Percentiles rank a stretch among this genome's conserved stretches.
Conservation (phyloP, 2,329 filamentous ascomycete species). For the Cucurbitaria berberidis region DNA sequence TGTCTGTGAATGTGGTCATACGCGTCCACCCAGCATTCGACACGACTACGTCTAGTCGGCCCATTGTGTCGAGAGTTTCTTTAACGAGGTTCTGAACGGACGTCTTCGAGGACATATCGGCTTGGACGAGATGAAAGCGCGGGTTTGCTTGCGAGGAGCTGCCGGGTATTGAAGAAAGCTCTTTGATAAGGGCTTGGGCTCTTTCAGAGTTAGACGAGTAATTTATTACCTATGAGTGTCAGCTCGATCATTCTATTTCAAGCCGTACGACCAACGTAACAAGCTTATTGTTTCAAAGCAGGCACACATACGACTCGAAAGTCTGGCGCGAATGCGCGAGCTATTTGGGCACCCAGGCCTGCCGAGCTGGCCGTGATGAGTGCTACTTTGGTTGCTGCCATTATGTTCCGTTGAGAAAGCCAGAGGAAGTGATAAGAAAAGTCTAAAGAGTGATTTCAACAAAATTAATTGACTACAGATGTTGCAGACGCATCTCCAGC, state of each 20-base stretch:
- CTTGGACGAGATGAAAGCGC: slow-evolving; percentile 53
- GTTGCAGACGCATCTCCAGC: slow-evolving; percentile 2
- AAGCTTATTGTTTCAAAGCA: not conserved
- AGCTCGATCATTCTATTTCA: not conserved
- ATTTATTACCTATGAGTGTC: slow-evolving; percentile 51
- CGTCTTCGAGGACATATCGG: slow-evolving; percentile 53
- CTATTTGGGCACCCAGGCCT: slow-evolving; percentile 56
- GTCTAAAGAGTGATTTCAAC: not conserved
- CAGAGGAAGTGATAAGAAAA: not conserved
- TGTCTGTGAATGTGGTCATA: slow-evolving; percentile 63
- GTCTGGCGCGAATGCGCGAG: slow-evolving; percentile 54
- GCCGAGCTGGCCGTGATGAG: slow-evolving; percentile 58
- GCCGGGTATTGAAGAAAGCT: slow-evolving; percentile 49
- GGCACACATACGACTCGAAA: slow-evolving; percentile 50
- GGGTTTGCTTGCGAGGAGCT: slow-evolving; percentile 37
- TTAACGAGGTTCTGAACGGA: slow-evolving; percentile 52
- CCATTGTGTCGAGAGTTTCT: slow-evolving; percentile 54
- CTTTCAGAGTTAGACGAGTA: slow-evolving; percentile 54
- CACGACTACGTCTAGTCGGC: slow-evolving; percentile 56
- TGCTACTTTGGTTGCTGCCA: slow-evolving; percentile 53
- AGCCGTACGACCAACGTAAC: not conserved
- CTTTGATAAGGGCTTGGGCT: slow-evolving; percentile 49
- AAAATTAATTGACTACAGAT: not conserved
- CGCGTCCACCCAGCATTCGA: slow-evolving; percentile 67
- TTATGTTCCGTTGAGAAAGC: slow-evolving; percentile 10